These are phyloP conservation scores for Teunomyces lycoperdinae DNA, from an alignment of 805 yeast species.

Conservation along the genomic window DNA sequence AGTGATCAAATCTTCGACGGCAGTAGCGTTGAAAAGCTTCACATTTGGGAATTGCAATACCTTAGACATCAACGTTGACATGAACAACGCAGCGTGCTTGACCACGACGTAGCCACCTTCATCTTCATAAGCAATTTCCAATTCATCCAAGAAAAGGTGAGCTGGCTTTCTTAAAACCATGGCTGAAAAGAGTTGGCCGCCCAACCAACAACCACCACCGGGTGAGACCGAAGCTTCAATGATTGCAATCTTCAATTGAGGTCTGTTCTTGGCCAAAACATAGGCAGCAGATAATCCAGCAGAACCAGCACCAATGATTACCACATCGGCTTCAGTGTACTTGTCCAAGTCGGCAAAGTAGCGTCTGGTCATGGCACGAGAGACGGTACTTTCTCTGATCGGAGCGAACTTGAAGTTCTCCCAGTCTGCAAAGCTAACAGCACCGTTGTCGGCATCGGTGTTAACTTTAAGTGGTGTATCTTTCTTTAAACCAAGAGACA, in stretches of 20 bases:
- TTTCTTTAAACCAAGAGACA: not conserved
- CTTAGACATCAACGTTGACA: slow-evolving; percentile 66
- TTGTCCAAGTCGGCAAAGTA: slow-evolving; percentile 72
- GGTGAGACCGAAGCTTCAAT: slow-evolving; percentile 74
- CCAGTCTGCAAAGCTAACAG: slow-evolving; percentile 55
- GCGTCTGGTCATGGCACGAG: slow-evolving; percentile 76
- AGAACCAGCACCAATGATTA: slow-evolving; percentile 76
- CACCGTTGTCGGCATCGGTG: slow-evolving; percentile 20
- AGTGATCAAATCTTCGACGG: slow-evolving; percentile 77
- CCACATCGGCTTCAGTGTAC: slow-evolving; percentile 71
- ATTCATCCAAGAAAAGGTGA: slow-evolving; percentile 61
- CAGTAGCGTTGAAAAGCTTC: slow-evolving; percentile 75
- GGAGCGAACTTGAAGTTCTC: slow-evolving; percentile 65
- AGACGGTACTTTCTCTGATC: slow-evolving; percentile 73
- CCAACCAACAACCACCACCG: slow-evolving; percentile 80
- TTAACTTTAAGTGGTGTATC: slow-evolving; percentile 10
- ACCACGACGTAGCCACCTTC: slow-evolving; percentile 80
- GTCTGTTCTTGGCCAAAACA: slow-evolving; percentile 67
- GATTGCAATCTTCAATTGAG: slow-evolving; percentile 70
- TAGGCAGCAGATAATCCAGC: slow-evolving; percentile 78
- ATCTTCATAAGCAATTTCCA: slow-evolving; percentile 67
- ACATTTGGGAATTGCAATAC: slow-evolving; percentile 71
- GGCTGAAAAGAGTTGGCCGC: slow-evolving; percentile 74
- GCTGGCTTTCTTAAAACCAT: slow-evolving; percentile 82
- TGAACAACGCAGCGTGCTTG: slow-evolving; percentile 76